Evolutionary conservation across 805 yeast genomes (phyloP), one percentile per base, ranked within the genome.

Genomic region (Cyberlindnera mrakii): DNA sequence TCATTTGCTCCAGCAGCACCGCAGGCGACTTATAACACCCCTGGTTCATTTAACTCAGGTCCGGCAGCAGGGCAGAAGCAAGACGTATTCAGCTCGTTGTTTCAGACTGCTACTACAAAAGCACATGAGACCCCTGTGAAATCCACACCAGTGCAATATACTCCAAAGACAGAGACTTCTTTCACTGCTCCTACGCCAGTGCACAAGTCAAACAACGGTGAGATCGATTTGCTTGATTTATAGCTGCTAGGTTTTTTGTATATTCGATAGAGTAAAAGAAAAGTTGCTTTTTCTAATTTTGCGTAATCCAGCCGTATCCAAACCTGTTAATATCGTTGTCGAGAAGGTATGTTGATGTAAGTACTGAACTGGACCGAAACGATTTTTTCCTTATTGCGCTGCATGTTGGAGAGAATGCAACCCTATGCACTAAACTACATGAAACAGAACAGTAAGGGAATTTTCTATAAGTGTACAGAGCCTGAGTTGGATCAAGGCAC

Each of bases 11-110:
- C 44, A 1, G 38, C 44, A 1, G 38, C 52, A 4, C 45, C 50
- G 37, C 45, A 41, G 41, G 42, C 50, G 23, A 49, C 33, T 23
- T 17, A 35, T n/a, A 35, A 15, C 38, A 37, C 41, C 32, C 27
- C 36, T 16, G 27, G 45, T 6, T 52, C 54, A 23, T 50, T 60
- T 35, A 50, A 63, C 14, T 57, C 68, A 4, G 66, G 67, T 4
- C 60, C 73, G n/a, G 62, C 70, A 4, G 44, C 58, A 11, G 58
- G 70, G 5, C 69, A 69, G 5, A 69, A 67, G 42, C 70, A 67
- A 46, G 93, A 85, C 57, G 84, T 90, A 0, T 85, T 85, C 62
- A 81, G 90, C 19, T 78, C 85, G 3, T 67, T 85, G 49, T 79
- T 85, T 53, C 68, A 77, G 8, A 64, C 77, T 23, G 95, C 95